Base-by-base conservation (phyloP, 805 yeast species). In the Ascoidea tarda region DNA sequence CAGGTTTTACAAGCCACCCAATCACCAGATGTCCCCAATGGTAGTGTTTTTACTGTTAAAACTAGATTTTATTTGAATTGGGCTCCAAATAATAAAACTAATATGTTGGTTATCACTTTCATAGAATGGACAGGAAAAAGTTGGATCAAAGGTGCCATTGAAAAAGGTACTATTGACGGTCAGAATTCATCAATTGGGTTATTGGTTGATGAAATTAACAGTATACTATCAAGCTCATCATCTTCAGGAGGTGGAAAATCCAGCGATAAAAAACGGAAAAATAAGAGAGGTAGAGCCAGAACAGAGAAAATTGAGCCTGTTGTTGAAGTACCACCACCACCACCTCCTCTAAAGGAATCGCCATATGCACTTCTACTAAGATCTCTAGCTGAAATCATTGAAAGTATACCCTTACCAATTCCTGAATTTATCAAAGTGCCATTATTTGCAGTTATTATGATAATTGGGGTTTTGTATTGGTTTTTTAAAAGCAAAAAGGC, bases 21-120 rank as follows among this genome's bases (percentile, higher is more conserved):
- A 50, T 82, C 88, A 0, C 95, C 93, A 0, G 93, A 85, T 67
- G 87, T 85, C n/a, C 95, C 95, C 0, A 79, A 85, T 42, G 93
- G 95, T 6, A 75, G 71, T 57, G 70, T 84, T 0, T 86, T 86
- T 58, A 71, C 74, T 49, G 84, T 83, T 3, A 71, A 73, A 51
- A 82, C 93, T 1, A 69, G 72, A 33, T 72, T 76, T 44, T 74
- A 73, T 58, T 65, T 84, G 5, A 71, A 78, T 8, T 85, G 95
- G 93, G 85, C 74, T 4, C 69, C 68, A 1, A 71, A 73, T 50
- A 81, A 81, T 61, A 54, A 65, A 6, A 83, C 90, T 0, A 69
- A 68, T 32, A 45, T 84, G 5, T 67, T 69, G 31, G 77, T 82
- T 14, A 73, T 77, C 38, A 81, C 82, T 2, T 66, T 67, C 33